Evolutionary conservation across 495 filamentous ascomycete genomes (phyloP), one percentile per base, ranked within the genome.

Genomic region (Baudoinia panamericana): DNA sequence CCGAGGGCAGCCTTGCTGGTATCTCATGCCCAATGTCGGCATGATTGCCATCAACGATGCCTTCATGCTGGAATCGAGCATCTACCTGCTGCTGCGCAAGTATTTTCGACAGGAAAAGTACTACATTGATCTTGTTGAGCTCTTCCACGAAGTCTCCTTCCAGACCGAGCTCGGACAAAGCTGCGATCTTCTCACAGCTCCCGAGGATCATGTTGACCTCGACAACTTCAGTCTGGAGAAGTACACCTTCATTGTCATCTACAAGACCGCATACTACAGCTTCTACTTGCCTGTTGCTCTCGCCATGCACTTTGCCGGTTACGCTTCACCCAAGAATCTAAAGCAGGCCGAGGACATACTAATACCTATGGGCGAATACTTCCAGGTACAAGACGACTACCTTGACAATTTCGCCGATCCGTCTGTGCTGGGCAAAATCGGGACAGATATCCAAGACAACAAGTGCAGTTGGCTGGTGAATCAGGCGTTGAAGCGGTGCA

Each of bases 401-500:
- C 82, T 97, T 29, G 92, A 97, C 68, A 87, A 84, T 62, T 97
- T 85, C 51, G 92, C 90, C 46, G 77, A 86, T 52, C 86, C 90
- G 18, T 75, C 81, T 48, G 68, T 74, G 52, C 90, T 97, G 54
- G 90, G 90, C 56, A 97, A 97, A 74, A 92, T 97, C 49, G 90
- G 90, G 39, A 97, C 92, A 45, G 90, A 97, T 56, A 97, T 97
- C 57, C 73, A 84, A 67, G 90, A 97, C 62, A 97, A 97, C 73
- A 97, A 97, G 70, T 97, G 90, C 70, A 87, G 81, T 5, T 97
- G 90, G 90, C 60, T 96, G 16, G 71, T 97, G 56, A 96, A 96
- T 69, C 80, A 93, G 62, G 92, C 92, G 30, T 70, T 96, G 30
- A 64, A 75, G 56, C 69, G 76, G 34, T 80, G 76, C 41, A 82